Evolutionary conservation across 2,329 filamentous ascomycete species (phyloP), one percentile per base, ranked within the genome.

Genomic region (Monascus ruber): DNA sequence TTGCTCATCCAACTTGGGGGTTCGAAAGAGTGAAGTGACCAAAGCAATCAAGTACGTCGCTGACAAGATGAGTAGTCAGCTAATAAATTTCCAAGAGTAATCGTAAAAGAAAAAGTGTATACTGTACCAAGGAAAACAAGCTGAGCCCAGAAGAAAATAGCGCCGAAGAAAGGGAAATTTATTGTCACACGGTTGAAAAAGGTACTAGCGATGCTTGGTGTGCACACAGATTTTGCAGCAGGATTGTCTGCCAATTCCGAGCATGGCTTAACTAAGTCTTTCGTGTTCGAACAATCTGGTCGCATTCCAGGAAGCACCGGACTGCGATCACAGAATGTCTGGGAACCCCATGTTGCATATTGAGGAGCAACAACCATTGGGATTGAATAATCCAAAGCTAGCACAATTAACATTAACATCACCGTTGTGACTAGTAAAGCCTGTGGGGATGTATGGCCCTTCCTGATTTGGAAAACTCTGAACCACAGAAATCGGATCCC

Each of bases 401-500:
- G 69, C 2, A 85, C 85, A 48, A 93, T 89, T 47, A 96, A 73
- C 0, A 86, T 89, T 35, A 98, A 73, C 69, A 98, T 79, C 7
- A 93, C 85, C 0, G 89, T 95, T 1, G 86, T 84, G 56, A 95
- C 79, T 39, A 98, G 76, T 5, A 98, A 72, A 1, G 89, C 91
- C 60, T 96, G 91, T 0, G 91, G 91, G 0, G 85, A 82, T 1
- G 89, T 96, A 50, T 88, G 79, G 26, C 87, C 86, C 55, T 83
- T 85, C 53, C 86, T 79, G 53, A 98, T 89, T 59, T 83, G 80
- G 73, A 96, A 96, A 54, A 98, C 79, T 42, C 77, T 82, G 51
- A 98, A 73, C 91, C 91, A 98, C 38, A 98, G 75, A 72, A 98
- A 94, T 48, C 91, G 84, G 53, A 98, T 94, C 34, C 91, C 91